Evolutionary conservation across 768 basidiomycete species (phyloP).

Genomic region (Nidula microcarpa): DNA sequence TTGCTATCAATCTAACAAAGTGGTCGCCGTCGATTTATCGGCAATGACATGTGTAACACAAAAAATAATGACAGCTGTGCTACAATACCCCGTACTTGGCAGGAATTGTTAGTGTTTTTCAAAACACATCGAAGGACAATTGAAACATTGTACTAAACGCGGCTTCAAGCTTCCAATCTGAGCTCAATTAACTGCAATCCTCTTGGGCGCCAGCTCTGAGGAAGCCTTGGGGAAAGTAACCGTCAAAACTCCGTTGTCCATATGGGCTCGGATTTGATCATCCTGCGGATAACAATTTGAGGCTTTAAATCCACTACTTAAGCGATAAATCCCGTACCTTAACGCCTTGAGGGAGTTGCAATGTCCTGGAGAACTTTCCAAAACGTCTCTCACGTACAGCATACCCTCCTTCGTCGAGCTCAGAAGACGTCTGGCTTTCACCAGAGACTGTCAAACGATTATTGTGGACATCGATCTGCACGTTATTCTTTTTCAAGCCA

Average conservation of each 20-base stretch:
- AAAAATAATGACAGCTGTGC: no score
- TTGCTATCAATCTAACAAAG: no score
- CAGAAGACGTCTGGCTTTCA: slow-evolving; percentile 25
- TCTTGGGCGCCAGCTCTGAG: slow-evolving; percentile 39
- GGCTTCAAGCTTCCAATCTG: no score
- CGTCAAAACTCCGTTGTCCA: slow-evolving; percentile 44
- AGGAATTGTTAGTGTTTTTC: no score
- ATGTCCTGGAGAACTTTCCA: slow-evolving; percentile 45
- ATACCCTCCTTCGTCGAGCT: slow-evolving; percentile 32
- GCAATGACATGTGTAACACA: no score
- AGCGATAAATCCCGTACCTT: slow-evolving; percentile 26
- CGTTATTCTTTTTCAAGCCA: slow-evolving; percentile 45
- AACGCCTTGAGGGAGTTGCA: slow-evolving; percentile 45
- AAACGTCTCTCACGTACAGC: slow-evolving; percentile 42
- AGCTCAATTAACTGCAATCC: slow-evolving; percentile 27
- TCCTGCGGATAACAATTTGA: slow-evolving; percentile 17
- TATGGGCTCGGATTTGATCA: slow-evolving; percentile 42
- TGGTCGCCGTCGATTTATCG: no score
- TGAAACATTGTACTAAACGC: no score
- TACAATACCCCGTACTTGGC: no score
- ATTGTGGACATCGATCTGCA: slow-evolving; percentile 44
- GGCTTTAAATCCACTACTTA: background rate
- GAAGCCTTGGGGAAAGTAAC: slow-evolving; percentile 45
- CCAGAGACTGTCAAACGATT: slow-evolving; percentile 46
- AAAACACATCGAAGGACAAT: no score